Evolutionary conservation across 352 stramenopile genomes (phyloP), one percentile per base, ranked within the genome.

Genomic region (Phytopythium cucurbitacearum): DNA sequence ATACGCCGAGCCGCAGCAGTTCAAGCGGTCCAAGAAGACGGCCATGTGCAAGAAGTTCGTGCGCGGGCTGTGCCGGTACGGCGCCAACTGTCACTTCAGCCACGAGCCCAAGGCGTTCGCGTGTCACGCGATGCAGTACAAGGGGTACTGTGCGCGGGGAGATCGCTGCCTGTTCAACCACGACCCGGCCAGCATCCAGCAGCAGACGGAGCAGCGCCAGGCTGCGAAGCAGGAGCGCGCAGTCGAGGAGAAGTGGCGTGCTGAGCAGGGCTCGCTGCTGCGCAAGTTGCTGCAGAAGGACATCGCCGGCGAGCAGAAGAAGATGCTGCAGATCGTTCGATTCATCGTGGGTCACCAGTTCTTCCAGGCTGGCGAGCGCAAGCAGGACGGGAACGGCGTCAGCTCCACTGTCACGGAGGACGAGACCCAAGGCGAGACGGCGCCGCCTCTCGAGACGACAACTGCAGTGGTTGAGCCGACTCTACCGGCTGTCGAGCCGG

Each of bases 311-410:
- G 83, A 94, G 67, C 80, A 91, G 61, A 59, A 62, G 39, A 78
- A 87, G 49, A 85, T 91, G 64, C 69, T 94, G 48, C 76, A 94
- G 62, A 77, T 90, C 62, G 76, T 91, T 52, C 75, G 71, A 40
- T 81, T 64, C 59, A 52, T 91, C 36, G 75, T 91, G 4, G 51
- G 60, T 40, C 73, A 79, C 49, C 55, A 87, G 8, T 89, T 85
- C 62, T 77, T 89, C 54, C 62, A 64, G 46, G 34, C 21, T 15
- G 35, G 15, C 2, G 34, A 40, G 16, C 8, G 1, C 1, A 8
- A 10, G 8, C 39, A 5, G 6, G 9, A 7, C 6, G 15, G 0
- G 21, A 16, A 32, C 6, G n/a, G 4, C 7, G 3, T 7, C 6
- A 45, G 28, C 40, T 87, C 91, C 57, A 96, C 86, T 2, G 21